A percentile compares a stretch with the other conserved stretches of the same genome.
Conservation (phyloP, 2,329 filamentous ascomycete species). For the Sporothrix luriei region DNA sequence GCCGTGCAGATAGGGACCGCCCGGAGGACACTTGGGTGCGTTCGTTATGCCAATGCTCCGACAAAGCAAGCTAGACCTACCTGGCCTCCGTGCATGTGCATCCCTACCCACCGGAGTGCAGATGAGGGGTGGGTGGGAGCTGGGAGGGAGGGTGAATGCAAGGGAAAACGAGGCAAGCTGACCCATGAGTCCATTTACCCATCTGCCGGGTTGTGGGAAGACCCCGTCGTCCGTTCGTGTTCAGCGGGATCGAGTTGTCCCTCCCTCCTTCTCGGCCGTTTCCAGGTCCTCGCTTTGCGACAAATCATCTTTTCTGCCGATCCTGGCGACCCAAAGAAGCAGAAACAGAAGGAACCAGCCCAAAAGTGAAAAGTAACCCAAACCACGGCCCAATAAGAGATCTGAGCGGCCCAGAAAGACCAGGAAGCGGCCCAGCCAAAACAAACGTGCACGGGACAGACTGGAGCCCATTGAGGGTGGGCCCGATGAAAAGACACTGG, state of each 20-base stretch:
- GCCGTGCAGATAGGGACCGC: background rate
- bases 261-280: background rate
- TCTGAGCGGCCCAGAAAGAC: background rate
- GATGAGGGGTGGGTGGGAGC: background rate
- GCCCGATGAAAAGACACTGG: background rate
- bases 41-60: no score
- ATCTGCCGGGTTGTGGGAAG: conserved; percentile 7
- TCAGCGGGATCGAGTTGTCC: background rate
- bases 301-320: conserved; percentile 27
- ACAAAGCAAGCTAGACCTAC: background rate
- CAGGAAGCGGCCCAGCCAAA: background rate
- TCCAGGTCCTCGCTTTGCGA: conserved; percentile 5
- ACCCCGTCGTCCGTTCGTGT: background rate
- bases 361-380: background rate
- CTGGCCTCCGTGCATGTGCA: background rate
- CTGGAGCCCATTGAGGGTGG: background rate
- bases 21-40: no score
- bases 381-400: background rate
- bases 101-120: background rate
- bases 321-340: background rate
- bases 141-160: background rate
- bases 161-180: background rate
- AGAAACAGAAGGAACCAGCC: background rate
- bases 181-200: background rate
- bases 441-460: background rate